These are phyloP conservation scores for Colletotrichum ledebouriae DNA, from an alignment of 2,329 filamentous ascomycete species.

Conservation along the genomic window DNA sequence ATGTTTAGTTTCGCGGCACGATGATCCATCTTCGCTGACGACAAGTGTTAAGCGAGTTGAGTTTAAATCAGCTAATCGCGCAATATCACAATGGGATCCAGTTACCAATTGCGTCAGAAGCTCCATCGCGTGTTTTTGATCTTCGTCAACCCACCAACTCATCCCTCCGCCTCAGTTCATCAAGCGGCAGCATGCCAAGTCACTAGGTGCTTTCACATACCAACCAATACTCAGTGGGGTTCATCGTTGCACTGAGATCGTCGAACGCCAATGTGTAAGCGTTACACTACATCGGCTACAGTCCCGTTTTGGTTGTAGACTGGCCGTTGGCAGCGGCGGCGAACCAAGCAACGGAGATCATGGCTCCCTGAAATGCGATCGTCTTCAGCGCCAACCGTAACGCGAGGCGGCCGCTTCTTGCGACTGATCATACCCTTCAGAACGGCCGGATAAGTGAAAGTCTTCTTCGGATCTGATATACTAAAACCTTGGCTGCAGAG, in stretches of 20 bases:
- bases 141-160: not conserved
- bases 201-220: not conserved
- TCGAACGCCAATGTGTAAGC: not conserved
- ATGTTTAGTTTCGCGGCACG: no score
- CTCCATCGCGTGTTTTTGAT: not conserved
- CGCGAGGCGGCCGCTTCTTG: not conserved
- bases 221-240: not conserved
- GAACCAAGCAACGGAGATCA: not conserved
- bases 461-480: not conserved
- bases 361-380: not conserved
- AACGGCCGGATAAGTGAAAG: not conserved
- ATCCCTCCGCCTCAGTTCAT: not conserved
- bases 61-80: no score
- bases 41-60: no score
- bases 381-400: no score
- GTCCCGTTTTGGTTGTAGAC: not conserved
- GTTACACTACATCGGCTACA: not conserved
- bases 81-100: no score
- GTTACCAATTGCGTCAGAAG: no score
- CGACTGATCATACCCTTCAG: not conserved
- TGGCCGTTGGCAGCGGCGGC: not conserved
- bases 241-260: not conserved
- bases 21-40: no score
- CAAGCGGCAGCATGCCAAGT: not conserved
- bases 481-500: slow-evolving; percentile 3